A percentile compares a stretch with the other conserved stretches of the same genome.
Conservation (phyloP, 495 filamentous ascomycete genomes). For the Ramalina intermedia region DNA sequence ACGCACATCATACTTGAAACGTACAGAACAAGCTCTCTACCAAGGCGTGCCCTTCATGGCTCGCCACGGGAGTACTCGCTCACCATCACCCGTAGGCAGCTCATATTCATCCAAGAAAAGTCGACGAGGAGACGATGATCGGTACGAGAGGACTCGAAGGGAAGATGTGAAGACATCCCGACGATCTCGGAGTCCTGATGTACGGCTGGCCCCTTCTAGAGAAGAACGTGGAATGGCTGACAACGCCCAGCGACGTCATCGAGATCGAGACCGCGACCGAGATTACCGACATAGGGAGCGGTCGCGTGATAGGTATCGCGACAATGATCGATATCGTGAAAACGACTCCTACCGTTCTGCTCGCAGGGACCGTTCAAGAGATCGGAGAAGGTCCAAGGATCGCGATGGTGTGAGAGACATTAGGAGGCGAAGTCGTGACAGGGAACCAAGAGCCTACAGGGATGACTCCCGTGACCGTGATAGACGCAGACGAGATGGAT, state of each 20-base stretch:
- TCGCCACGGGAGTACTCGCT: slow-evolving; percentile 84
- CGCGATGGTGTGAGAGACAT: slow-evolving; percentile 44
- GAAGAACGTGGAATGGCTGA: background rate
- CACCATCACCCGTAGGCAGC: slow-evolving; percentile 92
- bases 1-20: slow-evolving; percentile 6
- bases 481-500: slow-evolving; percentile 56
- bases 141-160: slow-evolving; percentile 48
- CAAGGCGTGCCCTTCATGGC: slow-evolving; percentile 55
- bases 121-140: slow-evolving; percentile 59
- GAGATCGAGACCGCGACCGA: slow-evolving; percentile 38
- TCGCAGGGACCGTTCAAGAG: slow-evolving; percentile 50
- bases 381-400: slow-evolving; percentile 44
- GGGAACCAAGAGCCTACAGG: slow-evolving; percentile 61
- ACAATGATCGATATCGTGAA: slow-evolving; percentile 37
- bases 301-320: slow-evolving; percentile 55
- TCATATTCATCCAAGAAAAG: slow-evolving; percentile 57
- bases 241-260: slow-evolving; percentile 15
- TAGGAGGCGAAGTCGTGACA: slow-evolving; percentile 54
- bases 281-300: slow-evolving; percentile 51
- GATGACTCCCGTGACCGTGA: slow-evolving; percentile 64
- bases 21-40: slow-evolving; percentile 48
- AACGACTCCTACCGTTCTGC: slow-evolving; percentile 33
- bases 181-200: slow-evolving; percentile 53
- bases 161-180: slow-evolving; percentile 47
- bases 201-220: slow-evolving; percentile 24